These are phyloP conservation scores for Nemania bipapillata DNA, from an alignment of 2,329 filamentous ascomycete genomes.

Conservation along the genomic window DNA sequence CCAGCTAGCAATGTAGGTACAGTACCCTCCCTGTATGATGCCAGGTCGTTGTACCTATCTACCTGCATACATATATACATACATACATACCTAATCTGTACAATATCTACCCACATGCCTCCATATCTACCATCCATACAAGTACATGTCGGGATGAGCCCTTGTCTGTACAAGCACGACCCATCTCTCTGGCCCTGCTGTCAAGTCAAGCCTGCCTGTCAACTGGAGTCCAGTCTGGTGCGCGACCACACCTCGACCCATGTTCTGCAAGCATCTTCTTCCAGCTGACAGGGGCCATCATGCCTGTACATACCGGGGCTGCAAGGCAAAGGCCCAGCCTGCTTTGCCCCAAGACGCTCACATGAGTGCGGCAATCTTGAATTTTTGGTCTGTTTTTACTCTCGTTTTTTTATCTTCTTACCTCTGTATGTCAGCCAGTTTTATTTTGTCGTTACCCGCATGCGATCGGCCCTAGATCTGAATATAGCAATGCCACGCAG, in stretches of 20 bases:
- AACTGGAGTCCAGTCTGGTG: conserved; percentile 27
- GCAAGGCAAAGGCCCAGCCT: conserved; percentile 42
- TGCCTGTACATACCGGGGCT: conserved; percentile 32
- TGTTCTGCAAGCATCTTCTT: conserved; percentile 31
- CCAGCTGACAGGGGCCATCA: conserved; percentile 40
- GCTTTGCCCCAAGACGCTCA: conserved; percentile 44
- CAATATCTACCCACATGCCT: neutral
- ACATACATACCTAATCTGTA: too few relatives aligned
- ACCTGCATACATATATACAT: neutral
- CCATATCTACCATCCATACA: too few relatives aligned
- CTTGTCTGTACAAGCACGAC: neutral
- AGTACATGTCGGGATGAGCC: conserved; percentile 15
- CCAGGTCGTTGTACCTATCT: neutral
- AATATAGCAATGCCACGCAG: conserved; percentile 58
- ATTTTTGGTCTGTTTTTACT: conserved; percentile 30
- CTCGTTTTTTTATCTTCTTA: conserved; percentile 35
- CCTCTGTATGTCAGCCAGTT: conserved; percentile 35
- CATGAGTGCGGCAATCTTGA: conserved; percentile 39
- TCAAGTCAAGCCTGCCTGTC: conserved; percentile 18
- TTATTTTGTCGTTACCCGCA: conserved; percentile 45
- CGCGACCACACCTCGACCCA: conserved; percentile 31
- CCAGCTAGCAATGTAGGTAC: neutral
- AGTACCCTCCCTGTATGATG: neutral
- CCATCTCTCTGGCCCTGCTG: neutral
- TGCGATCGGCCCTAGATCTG: conserved; percentile 51